phyloP scores from a whole-genome alignment of 164 flowering plant species.

The Amborella trichopoda region DNA sequence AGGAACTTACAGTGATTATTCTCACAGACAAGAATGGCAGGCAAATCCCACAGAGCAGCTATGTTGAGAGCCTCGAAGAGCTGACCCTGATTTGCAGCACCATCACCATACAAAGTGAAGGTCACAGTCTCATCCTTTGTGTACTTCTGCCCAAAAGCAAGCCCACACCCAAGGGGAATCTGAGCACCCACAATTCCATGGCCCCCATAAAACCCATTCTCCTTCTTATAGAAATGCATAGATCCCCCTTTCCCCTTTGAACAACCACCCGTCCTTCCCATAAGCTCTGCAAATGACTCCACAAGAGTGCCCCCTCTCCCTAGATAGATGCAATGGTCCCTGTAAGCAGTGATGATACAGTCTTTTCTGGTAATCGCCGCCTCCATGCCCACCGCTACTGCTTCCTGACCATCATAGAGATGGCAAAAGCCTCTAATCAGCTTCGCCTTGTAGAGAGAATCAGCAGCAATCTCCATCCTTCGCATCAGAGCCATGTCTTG shows the following conservation, averaged over 20 bases:
- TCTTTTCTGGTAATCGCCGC: conserved; percentile 82
- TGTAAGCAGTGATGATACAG: conserved; percentile 80
- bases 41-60: conserved; percentile 87
- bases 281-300: conserved; percentile 66
- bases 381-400: conserved; percentile 92
- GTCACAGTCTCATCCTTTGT: conserved; percentile 62
- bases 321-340: conserved; percentile 75
- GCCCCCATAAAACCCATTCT: conserved; percentile 73
- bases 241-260: conserved; percentile 93
- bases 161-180: conserved; percentile 75
- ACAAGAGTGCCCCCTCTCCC: conserved; percentile 83
- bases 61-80: conserved; percentile 94
- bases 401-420: conserved; percentile 95
- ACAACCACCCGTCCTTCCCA: conserved; percentile 79
- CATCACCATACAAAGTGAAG: conserved; percentile 85
- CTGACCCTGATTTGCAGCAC: conserved; percentile 99
- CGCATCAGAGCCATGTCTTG: conserved; percentile 75
- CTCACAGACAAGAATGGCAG: conserved; percentile 94
- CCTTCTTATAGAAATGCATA: conserved; percentile 95
- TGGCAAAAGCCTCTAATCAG: conserved; percentile 96
- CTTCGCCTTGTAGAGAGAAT: conserved; percentile 90
- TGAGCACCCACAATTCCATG: conserved; percentile 99
- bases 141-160: conserved; percentile 89
- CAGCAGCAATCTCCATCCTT: conserved; percentile 93
- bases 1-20: conserved; percentile 83